Percentiles rank a stretch among this genome's conserved stretches.
These are phyloP conservation scores for Ogataea nakhonphanomensis DNA, from an alignment of 805 yeast genomes.

Conservation along the genomic window DNA sequence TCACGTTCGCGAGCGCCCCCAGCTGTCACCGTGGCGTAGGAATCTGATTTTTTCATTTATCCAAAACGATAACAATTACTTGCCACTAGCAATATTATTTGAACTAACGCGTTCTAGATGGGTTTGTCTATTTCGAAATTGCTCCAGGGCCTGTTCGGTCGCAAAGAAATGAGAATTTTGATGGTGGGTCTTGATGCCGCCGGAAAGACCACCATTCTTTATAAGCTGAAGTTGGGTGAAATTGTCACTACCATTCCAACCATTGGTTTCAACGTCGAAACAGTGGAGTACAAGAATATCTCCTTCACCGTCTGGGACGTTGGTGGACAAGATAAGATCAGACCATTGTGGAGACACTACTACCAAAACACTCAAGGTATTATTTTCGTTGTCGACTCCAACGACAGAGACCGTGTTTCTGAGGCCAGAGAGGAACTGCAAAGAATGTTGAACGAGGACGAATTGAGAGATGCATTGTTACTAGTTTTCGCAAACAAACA, in stretches of 20 bases:
- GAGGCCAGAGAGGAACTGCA: conserved; percentile 98
- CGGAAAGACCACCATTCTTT: conserved; percentile 95
- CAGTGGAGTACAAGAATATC: conserved; percentile 95
- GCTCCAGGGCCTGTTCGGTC: conserved; percentile 93
- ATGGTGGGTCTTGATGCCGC: conserved; percentile 99
- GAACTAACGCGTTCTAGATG: conserved; percentile 46
- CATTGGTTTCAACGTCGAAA: conserved; percentile 95
- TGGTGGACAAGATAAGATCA: conserved; percentile 99
- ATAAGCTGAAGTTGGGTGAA: conserved; percentile 93
- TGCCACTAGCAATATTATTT: background rate
- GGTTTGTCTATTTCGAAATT: conserved; percentile 94
- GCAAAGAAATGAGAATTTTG: conserved; percentile 95
- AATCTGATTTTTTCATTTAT: conserved; percentile 1
- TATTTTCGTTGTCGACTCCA: conserved; percentile 95
- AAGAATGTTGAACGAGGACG: conserved; percentile 98
- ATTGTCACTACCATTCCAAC: conserved; percentile 96
- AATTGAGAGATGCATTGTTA: conserved; percentile 92
- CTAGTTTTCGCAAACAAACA: conserved; percentile 97
- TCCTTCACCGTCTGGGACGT: conserved; percentile 98
- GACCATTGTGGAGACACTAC: conserved; percentile 99
- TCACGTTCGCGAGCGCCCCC: conserved; percentile 1
- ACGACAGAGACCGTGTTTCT: conserved; percentile 95
- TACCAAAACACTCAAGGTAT: conserved; percentile 99
- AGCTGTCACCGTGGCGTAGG: conserved; percentile 1
- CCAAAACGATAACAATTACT: conserved; percentile 4